Conservation (phyloP, 2,329 filamentous ascomycete species). For the Catunica adiposa region DNA sequence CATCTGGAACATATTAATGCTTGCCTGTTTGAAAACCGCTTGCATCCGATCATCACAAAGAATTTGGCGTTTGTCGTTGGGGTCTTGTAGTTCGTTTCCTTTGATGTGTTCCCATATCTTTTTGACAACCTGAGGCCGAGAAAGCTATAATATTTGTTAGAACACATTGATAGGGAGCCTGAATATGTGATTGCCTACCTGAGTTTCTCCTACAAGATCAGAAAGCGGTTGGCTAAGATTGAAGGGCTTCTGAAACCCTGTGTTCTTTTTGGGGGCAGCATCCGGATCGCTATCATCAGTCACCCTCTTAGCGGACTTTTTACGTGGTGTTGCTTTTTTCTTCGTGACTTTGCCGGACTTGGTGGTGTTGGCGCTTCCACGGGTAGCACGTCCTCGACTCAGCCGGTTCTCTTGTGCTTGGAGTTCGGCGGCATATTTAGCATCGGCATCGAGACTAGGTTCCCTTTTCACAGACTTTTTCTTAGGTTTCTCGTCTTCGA, state of each 20-base stretch:
- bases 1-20: constrained; percentile 98
- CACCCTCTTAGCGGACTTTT: constrained; percentile 54
- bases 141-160: constrained; percentile 40
- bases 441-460: constrained; percentile 52
- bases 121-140: constrained; percentile 89
- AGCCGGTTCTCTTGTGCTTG: constrained; percentile 81
- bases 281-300: constrained; percentile 31
- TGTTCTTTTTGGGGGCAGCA: constrained; percentile 66
- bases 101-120: constrained; percentile 95
- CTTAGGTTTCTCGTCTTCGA: background rate
- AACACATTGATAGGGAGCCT: background rate
- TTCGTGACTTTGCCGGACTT: constrained; percentile 48
- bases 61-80: constrained; percentile 80
- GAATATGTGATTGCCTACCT: constrained; percentile 30
- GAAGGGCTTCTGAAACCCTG: constrained; percentile 84
- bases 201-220: constrained; percentile 51
- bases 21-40: constrained; percentile 78
- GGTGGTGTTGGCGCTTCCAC: constrained; percentile 50
- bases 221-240: constrained; percentile 54
- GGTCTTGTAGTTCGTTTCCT: constrained; percentile 72
- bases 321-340: constrained; percentile 51
- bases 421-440: constrained; percentile 67
- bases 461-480: constrained; percentile 18
- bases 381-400: constrained; percentile 51
- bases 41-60: constrained; percentile 82